A percentile compares a stretch with the other conserved stretches of the same genome.
phyloP scores from a whole-genome alignment of 148 eudicot genomes.

The Chenopodium album region DNA sequence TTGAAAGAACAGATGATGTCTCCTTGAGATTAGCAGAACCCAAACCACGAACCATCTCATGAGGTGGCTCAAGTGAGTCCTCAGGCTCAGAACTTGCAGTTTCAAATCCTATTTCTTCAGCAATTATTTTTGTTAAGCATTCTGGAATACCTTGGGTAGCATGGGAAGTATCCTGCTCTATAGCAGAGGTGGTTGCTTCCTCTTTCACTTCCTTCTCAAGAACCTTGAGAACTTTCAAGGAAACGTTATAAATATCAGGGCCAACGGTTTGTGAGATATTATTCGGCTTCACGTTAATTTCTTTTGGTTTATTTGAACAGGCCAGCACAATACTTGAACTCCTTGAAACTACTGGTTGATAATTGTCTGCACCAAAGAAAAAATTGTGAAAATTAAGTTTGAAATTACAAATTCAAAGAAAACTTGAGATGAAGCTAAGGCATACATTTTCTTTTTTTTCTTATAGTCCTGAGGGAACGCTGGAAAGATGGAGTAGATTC shows the following conservation, averaged over 20 bases:
- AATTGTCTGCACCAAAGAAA: not conserved
- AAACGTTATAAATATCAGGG: constrained; percentile 6
- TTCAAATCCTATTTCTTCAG: constrained; percentile 22
- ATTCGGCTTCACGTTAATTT: constrained; percentile 9
- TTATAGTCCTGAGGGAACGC: not conserved
- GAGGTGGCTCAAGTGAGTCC: constrained; percentile 31
- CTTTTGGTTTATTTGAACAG: not conserved
- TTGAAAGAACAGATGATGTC: constrained; percentile 15
- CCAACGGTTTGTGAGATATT: not conserved
- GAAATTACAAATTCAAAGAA: not conserved
- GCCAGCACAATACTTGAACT: not conserved
- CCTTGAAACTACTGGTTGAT: not conserved
- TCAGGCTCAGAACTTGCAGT: constrained; percentile 14
- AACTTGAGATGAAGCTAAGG: not conserved
- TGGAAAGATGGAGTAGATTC: constrained; percentile 12
- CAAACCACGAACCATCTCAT: constrained; percentile 29
- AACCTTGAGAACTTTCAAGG: constrained; percentile 17
- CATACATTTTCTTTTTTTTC: constrained; percentile 5
- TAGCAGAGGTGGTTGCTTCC: constrained; percentile 10
- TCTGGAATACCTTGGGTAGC: constrained; percentile 18
- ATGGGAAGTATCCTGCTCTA: constrained; percentile 9
- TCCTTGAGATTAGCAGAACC: constrained; percentile 15
- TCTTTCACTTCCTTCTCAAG: constrained; percentile 15
- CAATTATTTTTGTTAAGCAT: not conserved
- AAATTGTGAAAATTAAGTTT: not conserved